phyloP scores from a whole-genome alignment of 2,329 filamentous ascomycete species.

The Beauveria asiatica region DNA sequence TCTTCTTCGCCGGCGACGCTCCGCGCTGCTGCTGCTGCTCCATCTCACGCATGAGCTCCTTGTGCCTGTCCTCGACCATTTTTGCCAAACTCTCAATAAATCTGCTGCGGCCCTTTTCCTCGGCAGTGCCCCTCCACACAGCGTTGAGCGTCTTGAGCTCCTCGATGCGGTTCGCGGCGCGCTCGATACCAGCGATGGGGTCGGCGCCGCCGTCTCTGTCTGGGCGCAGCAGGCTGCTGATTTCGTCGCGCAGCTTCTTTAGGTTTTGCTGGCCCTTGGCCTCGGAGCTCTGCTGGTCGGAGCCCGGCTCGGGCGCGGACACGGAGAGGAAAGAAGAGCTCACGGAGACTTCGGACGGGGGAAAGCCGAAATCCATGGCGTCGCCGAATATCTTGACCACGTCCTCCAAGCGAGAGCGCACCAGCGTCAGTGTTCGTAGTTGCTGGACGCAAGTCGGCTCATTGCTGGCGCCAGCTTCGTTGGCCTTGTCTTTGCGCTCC shows the following conservation, averaged over 20 bases:
- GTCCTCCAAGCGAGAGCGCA: constrained; percentile 74
- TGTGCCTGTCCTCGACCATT: constrained; percentile 69
- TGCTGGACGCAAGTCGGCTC: constrained; percentile 66
- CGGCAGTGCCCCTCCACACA: constrained; percentile 94
- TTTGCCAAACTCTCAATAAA: constrained; percentile 77
- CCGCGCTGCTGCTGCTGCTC: constrained; percentile 22
- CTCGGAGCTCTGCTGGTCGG: constrained; percentile 58
- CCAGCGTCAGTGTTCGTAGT: constrained; percentile 72
- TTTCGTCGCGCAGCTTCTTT: constrained; percentile 60
- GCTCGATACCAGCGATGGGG: constrained; percentile 59
- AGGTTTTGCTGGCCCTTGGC: constrained; percentile 82
- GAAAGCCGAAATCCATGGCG: constrained; percentile 90
- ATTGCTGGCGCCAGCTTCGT: constrained; percentile 15
- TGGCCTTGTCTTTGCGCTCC: constrained; percentile 11
- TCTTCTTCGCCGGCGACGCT: background rate
- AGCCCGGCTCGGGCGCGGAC: constrained; percentile 69
- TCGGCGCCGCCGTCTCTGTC: constrained; percentile 33
- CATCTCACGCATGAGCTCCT: constrained; percentile 43
- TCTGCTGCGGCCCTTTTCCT: constrained; percentile 75
- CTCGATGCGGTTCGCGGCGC: constrained; percentile 65
- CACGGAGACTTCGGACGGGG: constrained; percentile 77
- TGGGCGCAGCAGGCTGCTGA: constrained; percentile 55
- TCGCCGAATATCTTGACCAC: constrained; percentile 90
- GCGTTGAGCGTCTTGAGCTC: constrained; percentile 64
- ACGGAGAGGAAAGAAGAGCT: constrained; percentile 83